These are phyloP conservation scores for Ganoderma leucocontextum DNA, from an alignment of 1,284 basidiomycete species.

Conservation along the genomic window DNA sequence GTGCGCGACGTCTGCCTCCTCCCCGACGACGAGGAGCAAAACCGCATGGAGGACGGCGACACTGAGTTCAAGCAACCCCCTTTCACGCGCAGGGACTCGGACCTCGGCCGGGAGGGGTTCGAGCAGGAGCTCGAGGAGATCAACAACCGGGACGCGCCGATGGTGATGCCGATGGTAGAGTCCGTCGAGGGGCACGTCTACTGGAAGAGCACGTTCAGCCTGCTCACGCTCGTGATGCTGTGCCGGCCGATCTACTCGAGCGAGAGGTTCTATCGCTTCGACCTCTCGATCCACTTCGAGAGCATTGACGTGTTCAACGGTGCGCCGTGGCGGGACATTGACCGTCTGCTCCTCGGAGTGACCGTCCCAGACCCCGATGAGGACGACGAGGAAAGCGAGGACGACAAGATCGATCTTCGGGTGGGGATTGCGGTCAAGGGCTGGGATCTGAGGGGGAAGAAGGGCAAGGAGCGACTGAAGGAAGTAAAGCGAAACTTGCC, in stretches of 20 bases:
- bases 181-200: conserved; percentile 11
- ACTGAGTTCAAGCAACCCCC: conserved; percentile 11
- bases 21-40: conserved; percentile 16
- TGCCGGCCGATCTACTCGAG: conserved; percentile 9
- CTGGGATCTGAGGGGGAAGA: conserved; percentile 5
- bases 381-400: not conserved
- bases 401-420: not conserved
- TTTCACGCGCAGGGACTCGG: conserved; percentile 9
- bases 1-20: conserved; percentile 3
- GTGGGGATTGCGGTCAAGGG: conserved; percentile 9
- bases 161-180: conserved; percentile 19
- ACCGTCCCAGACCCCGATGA: not conserved
- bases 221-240: conserved; percentile 18
- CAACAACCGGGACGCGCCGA: not conserved
- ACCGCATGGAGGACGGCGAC: conserved; percentile 8
- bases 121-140: conserved; percentile 14
- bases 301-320: conserved; percentile 14
- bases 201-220: conserved; percentile 20
- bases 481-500: conserved; percentile 6
- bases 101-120: conserved; percentile 12
- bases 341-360: conserved; percentile 9
- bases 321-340: conserved; percentile 21
- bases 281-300: conserved; percentile 16
- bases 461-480: conserved; percentile 7
- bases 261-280: conserved; percentile 8